Base-by-base conservation (phyloP, 2,329 filamentous ascomycete species). In the Phyllosticta paracitricarpa region DNA sequence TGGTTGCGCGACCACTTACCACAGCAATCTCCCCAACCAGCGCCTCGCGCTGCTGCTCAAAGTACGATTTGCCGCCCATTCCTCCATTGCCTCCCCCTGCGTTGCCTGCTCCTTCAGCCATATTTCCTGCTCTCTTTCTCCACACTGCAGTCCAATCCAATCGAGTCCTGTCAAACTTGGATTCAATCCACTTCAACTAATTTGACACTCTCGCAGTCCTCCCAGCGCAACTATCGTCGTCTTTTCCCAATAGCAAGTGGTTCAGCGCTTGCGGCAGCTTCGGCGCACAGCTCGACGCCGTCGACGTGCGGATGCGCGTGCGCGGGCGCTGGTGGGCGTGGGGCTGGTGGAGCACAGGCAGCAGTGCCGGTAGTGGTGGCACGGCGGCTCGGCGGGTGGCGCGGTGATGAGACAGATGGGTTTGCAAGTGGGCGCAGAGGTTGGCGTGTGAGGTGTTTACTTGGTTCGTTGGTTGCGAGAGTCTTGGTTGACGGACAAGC, bases 11-110 rank as follows among this genome's bases (percentile, higher is more conserved):
- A 4, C 26, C 28, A 55, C 63, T 22, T 68, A 89, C 88, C 77
- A 86, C 80, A 63, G 86, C 87, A 67, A 92, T 89, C 66, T 92
- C 89, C 55, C 81, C 79, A 4, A 92, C 79, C 30, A 92, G 79
- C 6, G 84, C 78, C 68, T 87, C 87, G 63, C 89, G 83, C 76
- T 93, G 89, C 70, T 87, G 83, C 70, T 91, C 88, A 68, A 91
- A 93, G 67, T 88, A 89, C 0, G 85, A 65, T 64, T 71, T 70
- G 35, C 69, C 65, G 1, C 64, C 62, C 1, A 48, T 28, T 12
- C 17, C 19, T 35, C 35, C 28, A 22, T 25, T 33, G 25, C 40
- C 35, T 62, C 64, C 40, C 58, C 17, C 56, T n/a, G 30, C 19
- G 24, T 30, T 22, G 28, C 17, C 56, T n/a, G 30, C 19, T 28